A percentile compares a stretch with the other conserved stretches of the same genome.
These are phyloP conservation scores for Phallus indusiatus DNA, from an alignment of 768 basidiomycete species.

Conservation along the genomic window DNA sequence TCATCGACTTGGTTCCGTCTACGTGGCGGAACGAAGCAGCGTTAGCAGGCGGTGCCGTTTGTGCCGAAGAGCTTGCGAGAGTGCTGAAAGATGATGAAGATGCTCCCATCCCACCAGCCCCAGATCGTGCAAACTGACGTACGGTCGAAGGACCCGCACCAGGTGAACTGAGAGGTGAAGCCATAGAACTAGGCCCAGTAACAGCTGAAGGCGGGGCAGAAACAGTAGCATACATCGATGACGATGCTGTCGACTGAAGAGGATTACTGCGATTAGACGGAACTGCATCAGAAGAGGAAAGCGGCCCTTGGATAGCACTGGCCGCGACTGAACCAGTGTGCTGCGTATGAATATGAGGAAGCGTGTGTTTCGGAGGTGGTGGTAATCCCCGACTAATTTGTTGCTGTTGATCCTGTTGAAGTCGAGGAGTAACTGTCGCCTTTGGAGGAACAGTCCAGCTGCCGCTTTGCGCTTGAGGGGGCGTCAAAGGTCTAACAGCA, in stretches of 20 bases:
- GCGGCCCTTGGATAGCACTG: not conserved
- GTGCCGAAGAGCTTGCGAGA: too few relatives aligned
- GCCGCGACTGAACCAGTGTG: not conserved
- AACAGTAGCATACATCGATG: not conserved
- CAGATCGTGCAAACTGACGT: constrained; percentile 22
- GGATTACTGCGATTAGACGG: not conserved
- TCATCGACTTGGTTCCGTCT: constrained; percentile 78
- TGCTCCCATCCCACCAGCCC: constrained; percentile 20
- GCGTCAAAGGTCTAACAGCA: constrained; percentile 53
- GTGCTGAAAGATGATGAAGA: constrained; percentile 16
- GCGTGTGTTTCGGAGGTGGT: not conserved
- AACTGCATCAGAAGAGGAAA: not conserved
- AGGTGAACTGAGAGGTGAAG: constrained; percentile 31
- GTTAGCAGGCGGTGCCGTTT: constrained; percentile 47
- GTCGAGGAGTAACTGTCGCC: too few relatives aligned
- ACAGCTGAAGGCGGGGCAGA: not conserved
- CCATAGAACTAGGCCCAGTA: constrained; percentile 6
- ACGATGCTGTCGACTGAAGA: not conserved
- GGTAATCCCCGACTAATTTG: not conserved
- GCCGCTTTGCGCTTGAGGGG: constrained; percentile 50
- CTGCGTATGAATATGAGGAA: not conserved
- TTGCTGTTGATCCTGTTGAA: constrained; percentile 12
- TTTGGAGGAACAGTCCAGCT: constrained; percentile 23
- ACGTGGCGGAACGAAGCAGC: constrained; percentile 56
- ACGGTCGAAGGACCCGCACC: constrained; percentile 48